A percentile compares a stretch with the other conserved stretches of the same genome.
Conservation (phyloP, 73 alveolate species). For the Durusdinium trenchii region DNA sequence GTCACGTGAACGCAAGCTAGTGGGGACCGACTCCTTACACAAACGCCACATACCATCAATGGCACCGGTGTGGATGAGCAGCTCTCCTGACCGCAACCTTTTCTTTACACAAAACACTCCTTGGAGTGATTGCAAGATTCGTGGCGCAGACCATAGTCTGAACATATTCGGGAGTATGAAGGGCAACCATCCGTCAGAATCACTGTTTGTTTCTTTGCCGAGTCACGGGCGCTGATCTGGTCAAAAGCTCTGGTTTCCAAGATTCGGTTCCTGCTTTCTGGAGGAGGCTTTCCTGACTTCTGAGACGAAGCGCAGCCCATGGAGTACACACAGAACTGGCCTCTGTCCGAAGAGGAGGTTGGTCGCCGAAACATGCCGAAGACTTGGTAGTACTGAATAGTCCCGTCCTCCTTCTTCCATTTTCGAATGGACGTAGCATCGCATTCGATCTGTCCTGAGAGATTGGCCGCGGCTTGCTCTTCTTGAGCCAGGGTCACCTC, state of each 20-base stretch:
- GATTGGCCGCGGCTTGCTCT: background rate
- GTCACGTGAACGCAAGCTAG: too few relatives aligned
- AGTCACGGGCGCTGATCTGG: background rate
- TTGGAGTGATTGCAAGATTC: too few relatives aligned
- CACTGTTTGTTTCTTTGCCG: background rate
- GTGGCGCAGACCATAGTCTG: too few relatives aligned
- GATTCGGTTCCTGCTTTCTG: background rate
- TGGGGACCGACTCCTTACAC: too few relatives aligned
- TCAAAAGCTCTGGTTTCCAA: background rate
- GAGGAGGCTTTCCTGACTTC: background rate
- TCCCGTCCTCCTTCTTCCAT: background rate
- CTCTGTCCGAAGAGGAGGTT: background rate
- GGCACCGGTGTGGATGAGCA: too few relatives aligned
- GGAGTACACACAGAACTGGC: background rate
- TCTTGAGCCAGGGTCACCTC: background rate
- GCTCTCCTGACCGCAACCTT: too few relatives aligned
- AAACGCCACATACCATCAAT: too few relatives aligned
- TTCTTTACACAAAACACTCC: too few relatives aligned
- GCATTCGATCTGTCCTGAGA: background rate
- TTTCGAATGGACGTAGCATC: background rate
- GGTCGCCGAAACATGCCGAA: background rate
- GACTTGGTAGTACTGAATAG: background rate
- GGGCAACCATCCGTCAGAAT: background rate
- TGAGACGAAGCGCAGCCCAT: background rate
- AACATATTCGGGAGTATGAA: too few relatives aligned